Conservation (phyloP, 2,329 filamentous ascomycete species). For the Byssothecium circinans region DNA sequence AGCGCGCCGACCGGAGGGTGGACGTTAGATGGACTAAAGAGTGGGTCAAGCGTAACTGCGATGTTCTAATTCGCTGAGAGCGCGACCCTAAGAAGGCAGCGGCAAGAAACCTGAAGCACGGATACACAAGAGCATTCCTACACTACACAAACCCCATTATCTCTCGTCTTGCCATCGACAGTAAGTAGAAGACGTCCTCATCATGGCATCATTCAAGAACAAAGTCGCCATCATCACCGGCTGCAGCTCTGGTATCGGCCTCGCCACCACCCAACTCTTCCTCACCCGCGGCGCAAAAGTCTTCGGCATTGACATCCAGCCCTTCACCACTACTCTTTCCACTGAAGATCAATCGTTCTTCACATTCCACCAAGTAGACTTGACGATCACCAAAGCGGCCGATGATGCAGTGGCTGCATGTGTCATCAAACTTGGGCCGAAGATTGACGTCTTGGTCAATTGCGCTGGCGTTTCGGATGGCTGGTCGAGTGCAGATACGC, state of each 20-base stretch:
- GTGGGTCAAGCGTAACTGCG: too few relatives aligned
- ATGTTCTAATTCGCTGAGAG: too few relatives aligned
- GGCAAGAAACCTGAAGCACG: too few relatives aligned
- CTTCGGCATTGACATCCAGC: slow-evolving; percentile 32
- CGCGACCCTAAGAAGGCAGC: too few relatives aligned
- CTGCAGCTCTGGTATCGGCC: slow-evolving; percentile 35
- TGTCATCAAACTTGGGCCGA: slow-evolving; percentile 20
- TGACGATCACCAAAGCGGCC: slow-evolving; percentile 20
- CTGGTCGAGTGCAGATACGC: slow-evolving; percentile 44
- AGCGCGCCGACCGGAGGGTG: too few relatives aligned
- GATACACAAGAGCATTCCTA: too few relatives aligned
- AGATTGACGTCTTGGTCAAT: slow-evolving; percentile 49
- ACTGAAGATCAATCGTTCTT: slow-evolving; percentile 19
- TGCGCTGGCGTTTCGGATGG: slow-evolving; percentile 51
- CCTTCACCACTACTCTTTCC: slow-evolving; percentile 18
- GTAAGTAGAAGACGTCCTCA: too few relatives aligned
- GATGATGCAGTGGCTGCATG: slow-evolving; percentile 29
- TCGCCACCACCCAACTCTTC: slow-evolving; percentile 29
- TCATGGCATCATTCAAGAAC: slow-evolving; percentile 23
- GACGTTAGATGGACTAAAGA: too few relatives aligned
- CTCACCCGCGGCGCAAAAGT: slow-evolving; percentile 28
- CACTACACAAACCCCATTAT: too few relatives aligned
- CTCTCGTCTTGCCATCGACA: too few relatives aligned
- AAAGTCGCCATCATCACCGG: slow-evolving; percentile 34
- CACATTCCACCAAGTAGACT: slow-evolving; percentile 28